Percentiles rank a stretch among this genome's conserved stretches.
phyloP scores from a whole-genome alignment of 345 rosid species.

The Rhodamnia rubescens region DNA sequence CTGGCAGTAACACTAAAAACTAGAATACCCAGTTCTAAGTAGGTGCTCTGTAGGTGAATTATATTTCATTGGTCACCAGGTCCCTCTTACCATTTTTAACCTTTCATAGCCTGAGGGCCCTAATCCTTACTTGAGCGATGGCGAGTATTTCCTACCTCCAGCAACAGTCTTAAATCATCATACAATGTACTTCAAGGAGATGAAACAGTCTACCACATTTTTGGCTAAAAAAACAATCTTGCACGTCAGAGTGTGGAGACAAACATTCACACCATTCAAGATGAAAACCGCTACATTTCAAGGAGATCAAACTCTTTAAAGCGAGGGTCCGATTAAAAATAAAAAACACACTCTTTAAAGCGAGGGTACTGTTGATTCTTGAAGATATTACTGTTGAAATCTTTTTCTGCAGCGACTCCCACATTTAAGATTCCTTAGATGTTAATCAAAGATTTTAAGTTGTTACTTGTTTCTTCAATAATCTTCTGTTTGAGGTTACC shows the following conservation, averaged over 20 bases:
- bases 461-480: not conserved
- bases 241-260: not conserved
- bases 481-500: not conserved
- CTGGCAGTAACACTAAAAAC: not conserved
- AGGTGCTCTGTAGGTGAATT: not conserved
- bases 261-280: not conserved
- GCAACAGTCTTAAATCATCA: not conserved
- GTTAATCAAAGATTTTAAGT: not conserved
- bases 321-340: not conserved
- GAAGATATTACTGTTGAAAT: too few relatives aligned
- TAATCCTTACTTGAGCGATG: not conserved
- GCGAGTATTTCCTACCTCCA: not conserved
- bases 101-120: not conserved
- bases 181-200: not conserved
- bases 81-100: not conserved
- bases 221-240: not conserved
- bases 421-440: not conserved
- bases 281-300: not conserved
- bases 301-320: not conserved
- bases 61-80: not conserved
- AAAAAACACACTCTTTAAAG: not conserved
- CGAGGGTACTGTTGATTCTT: too few relatives aligned
- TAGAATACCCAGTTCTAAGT: not conserved
- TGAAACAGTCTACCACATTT: not conserved
- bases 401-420: not conserved